Evolutionary conservation across 768 basidiomycete species (phyloP).

Genomic region (Serendipita vermifera): DNA sequence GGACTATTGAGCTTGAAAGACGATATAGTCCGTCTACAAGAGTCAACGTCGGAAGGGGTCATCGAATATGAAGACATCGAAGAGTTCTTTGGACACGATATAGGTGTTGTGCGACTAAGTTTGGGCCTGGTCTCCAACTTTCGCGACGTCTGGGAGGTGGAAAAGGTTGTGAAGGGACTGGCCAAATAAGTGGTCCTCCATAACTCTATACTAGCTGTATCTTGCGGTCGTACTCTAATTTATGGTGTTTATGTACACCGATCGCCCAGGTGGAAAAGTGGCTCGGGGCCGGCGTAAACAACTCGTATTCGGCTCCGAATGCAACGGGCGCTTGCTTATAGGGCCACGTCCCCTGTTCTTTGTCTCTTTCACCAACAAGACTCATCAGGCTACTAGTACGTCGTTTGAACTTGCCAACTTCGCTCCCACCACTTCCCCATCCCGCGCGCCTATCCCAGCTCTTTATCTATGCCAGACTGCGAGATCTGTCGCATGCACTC

Average conservation of each 20-base stretch:
- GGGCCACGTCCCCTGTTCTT: no score
- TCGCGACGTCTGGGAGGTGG: constrained; percentile 42
- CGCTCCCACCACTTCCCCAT: constrained; percentile 76
- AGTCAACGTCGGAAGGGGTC: no score
- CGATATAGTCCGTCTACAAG: constrained; percentile 51
- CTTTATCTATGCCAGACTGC: constrained; percentile 82
- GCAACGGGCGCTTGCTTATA: no score
- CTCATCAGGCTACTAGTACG: constrained; percentile 97
- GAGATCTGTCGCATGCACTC: constrained; percentile 72
- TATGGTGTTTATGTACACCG: no score
- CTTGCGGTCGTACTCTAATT: no score
- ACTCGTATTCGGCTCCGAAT: no score
- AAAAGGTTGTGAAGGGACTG: constrained; percentile 17
- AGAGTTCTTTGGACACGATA: constrained; percentile 29
- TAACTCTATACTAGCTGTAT: no score
- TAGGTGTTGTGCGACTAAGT: constrained; percentile 42
- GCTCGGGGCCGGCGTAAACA: no score
- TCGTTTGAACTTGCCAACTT: constrained; percentile 92
- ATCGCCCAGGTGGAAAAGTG: no score
- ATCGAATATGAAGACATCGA: constrained; percentile 53
- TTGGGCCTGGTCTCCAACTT: constrained; percentile 69
- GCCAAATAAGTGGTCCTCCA: no score
- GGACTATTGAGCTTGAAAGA: constrained; percentile 52
- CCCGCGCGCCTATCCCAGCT: constrained; percentile 74
- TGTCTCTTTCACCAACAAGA: constrained; percentile 10